A percentile compares a stretch with the other conserved stretches of the same genome.
phyloP scores from a whole-genome alignment of 2,329 filamentous ascomycete genomes.

The Hypoxylon sp. region DNA sequence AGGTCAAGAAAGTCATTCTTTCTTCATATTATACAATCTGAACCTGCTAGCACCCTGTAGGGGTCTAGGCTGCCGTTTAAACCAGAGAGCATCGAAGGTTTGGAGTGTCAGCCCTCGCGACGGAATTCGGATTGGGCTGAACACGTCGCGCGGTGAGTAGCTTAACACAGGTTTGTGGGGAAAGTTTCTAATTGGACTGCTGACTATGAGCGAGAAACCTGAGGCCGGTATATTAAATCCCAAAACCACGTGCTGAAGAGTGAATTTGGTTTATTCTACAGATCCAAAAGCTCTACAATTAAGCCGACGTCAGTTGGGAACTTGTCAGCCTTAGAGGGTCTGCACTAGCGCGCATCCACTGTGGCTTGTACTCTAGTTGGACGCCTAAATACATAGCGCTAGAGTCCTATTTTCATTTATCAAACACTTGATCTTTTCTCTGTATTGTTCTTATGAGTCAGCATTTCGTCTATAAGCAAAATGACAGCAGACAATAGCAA shows the following conservation, averaged over 20 bases:
- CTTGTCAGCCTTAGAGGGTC: conserved; percentile 28
- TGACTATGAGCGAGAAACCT: neutral
- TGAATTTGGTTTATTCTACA: conserved; percentile 9
- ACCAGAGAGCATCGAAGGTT: conserved; percentile 50
- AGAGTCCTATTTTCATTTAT: neutral
- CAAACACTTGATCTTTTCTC: neutral
- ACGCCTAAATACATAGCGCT: conserved; percentile 3
- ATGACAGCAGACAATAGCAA: too few relatives aligned
- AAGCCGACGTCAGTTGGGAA: conserved; percentile 28
- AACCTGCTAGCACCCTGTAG: conserved; percentile 50
- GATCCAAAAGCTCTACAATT: conserved; percentile 22
- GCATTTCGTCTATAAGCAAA: too few relatives aligned
- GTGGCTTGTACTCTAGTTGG: conserved; percentile 14
- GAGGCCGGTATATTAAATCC: conserved; percentile 2
- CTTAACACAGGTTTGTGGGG: conserved; percentile 1
- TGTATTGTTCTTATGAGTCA: too few relatives aligned
- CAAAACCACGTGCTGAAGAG: conserved; percentile 4
- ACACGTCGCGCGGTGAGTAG: conserved; percentile 1
- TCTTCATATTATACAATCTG: conserved; percentile 51
- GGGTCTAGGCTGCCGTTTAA: conserved; percentile 51
- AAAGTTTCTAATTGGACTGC: conserved; percentile 1
- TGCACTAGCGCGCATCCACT: conserved; percentile 8
- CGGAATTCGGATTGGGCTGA: conserved; percentile 12
- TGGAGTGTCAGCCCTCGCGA: conserved; percentile 26
- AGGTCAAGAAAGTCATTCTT: conserved; percentile 35